These are phyloP conservation scores for Gnomoniopsis smithogilvyi DNA, from an alignment of 2,329 filamentous ascomycete genomes.

Conservation along the genomic window DNA sequence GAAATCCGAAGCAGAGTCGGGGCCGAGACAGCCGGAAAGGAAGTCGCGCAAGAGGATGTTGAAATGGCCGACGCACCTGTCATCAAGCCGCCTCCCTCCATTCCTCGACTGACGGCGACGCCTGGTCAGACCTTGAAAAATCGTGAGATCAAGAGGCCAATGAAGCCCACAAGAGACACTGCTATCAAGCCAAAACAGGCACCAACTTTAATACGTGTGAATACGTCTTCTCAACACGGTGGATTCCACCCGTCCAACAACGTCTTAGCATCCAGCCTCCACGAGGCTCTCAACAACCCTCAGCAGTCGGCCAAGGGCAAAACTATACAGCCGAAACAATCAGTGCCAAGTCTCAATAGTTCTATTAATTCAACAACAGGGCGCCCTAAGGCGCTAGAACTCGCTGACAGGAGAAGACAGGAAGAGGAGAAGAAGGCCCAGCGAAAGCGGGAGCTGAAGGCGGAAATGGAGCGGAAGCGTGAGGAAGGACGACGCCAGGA, in stretches of 20 bases:
- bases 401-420: slow-evolving; percentile 79
- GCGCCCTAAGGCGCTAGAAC: slow-evolving; percentile 68
- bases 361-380: slow-evolving; percentile 56
- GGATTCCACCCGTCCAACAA: slow-evolving; percentile 59
- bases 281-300: slow-evolving; percentile 48
- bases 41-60: slow-evolving; percentile 38
- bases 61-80: slow-evolving; percentile 57
- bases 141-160: slow-evolving; percentile 55
- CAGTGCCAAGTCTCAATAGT: slow-evolving; percentile 60
- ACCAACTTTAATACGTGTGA: slow-evolving; percentile 70
- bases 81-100: slow-evolving; percentile 56
- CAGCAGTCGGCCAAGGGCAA: slow-evolving; percentile 56
- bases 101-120: slow-evolving; percentile 49
- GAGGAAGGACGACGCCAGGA: slow-evolving; percentile 66
- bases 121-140: slow-evolving; percentile 46
- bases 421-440: slow-evolving; percentile 78
- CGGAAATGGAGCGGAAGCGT: slow-evolving; percentile 75
- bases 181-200: slow-evolving; percentile 59
- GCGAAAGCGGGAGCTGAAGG: slow-evolving; percentile 76
- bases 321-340: slow-evolving; percentile 57
- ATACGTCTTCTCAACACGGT: slow-evolving; percentile 60
- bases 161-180: slow-evolving; percentile 60
- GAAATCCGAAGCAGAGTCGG: slow-evolving; percentile 31
- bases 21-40: slow-evolving; percentile 28
- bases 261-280: slow-evolving; percentile 53